Conservation (phyloP, 805 yeast species). For the Starmerella powellii region DNA sequence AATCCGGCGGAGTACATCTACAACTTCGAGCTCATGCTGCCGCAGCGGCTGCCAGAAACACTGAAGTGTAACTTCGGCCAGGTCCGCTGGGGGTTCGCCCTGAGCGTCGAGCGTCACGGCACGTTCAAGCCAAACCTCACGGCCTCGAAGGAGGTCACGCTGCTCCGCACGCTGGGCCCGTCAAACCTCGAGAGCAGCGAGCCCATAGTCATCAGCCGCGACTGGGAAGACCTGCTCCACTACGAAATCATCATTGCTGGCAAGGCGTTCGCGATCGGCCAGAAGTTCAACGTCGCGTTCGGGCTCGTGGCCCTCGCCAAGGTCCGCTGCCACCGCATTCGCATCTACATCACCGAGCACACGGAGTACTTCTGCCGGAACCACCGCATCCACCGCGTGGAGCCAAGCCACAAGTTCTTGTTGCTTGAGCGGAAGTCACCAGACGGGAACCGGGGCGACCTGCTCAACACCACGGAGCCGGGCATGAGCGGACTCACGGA, state of each 20-base stretch:
- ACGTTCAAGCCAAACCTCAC: conserved; percentile 68
- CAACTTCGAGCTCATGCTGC: conserved; percentile 81
- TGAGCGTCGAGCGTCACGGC: conserved; percentile 62
- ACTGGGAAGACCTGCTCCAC: conserved; percentile 86
- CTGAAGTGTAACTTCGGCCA: conserved; percentile 68
- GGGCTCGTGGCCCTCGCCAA: conserved; percentile 78
- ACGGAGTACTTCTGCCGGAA: conserved; percentile 79
- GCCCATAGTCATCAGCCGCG: conserved; percentile 79
- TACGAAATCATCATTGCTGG: conserved; percentile 88
- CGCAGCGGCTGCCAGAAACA: conserved; percentile 71
- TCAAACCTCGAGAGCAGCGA: conserved; percentile 77
- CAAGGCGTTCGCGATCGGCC: conserved; percentile 73
- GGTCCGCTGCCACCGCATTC: conserved; percentile 70
- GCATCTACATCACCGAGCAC: conserved; percentile 79
- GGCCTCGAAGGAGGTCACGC: conserved; percentile 49
- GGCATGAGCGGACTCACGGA: conserved; percentile 40
- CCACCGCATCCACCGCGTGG: conserved; percentile 81
- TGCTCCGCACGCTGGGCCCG: conserved; percentile 68
- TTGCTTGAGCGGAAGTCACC: conserved; percentile 52
- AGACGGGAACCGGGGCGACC: conserved; percentile 25
- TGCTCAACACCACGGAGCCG: conserved; percentile 22
- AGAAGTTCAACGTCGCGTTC: conserved; percentile 73
- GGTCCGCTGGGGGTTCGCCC: conserved; percentile 59
- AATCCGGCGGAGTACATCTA: conserved; percentile 85
- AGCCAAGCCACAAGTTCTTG: conserved; percentile 72